These are phyloP conservation scores for Pichia sp. DNA, from an alignment of 1,139 yeast species.

Conservation along the genomic window DNA sequence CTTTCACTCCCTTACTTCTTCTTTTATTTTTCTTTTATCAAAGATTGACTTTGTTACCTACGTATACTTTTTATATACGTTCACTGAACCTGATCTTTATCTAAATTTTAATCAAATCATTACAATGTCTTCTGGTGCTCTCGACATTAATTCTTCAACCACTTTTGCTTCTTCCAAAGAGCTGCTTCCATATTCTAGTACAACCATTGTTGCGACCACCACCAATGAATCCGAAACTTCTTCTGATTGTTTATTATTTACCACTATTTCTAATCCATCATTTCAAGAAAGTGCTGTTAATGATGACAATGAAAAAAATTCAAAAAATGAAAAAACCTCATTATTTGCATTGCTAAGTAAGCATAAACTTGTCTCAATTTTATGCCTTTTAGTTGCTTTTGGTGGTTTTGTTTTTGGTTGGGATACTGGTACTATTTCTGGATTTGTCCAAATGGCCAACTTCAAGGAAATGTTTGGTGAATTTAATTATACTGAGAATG, in stretches of 20 bases:
- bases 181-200: background rate
- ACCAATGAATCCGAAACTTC: background rate
- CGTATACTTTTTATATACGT: no score
- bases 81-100: no score
- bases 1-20: background rate
- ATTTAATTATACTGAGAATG: slow-evolving; percentile 34
- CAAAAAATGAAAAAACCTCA: background rate
- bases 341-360: slow-evolving; percentile 1
- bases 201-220: background rate
- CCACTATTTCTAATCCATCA: background rate
- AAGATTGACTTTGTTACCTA: no score
- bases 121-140: background rate
- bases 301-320: background rate
- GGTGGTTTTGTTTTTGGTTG: slow-evolving; percentile 71
- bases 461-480: slow-evolving; percentile 52
- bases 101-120: no score
- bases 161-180: background rate
- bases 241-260: background rate
- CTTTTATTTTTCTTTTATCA: background rate
- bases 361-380: slow-evolving; percentile 9
- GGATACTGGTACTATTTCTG: slow-evolving; percentile 76
- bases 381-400: slow-evolving; percentile 34
- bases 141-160: background rate
- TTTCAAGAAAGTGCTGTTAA: background rate
- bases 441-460: slow-evolving; percentile 64